A percentile compares a stretch with the other conserved stretches of the same genome.
phyloP scores from a whole-genome alignment of 228 moss, liverwort and hornwort species.

The Sphagnum fallax region DNA sequence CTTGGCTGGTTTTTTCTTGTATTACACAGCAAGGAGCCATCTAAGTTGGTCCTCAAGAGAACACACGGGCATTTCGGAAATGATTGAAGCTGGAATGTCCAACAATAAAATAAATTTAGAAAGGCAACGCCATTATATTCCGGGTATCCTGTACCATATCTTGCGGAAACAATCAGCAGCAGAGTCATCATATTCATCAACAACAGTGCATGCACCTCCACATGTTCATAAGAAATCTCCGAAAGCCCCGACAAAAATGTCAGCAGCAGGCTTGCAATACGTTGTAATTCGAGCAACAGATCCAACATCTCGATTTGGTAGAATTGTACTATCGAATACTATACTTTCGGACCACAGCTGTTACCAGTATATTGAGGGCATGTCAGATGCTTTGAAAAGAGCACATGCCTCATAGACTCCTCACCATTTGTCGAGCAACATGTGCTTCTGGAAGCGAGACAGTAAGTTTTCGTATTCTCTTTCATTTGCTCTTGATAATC shows the following conservation, averaged over 20 bases:
- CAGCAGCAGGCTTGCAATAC: constrained; percentile 27
- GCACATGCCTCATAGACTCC: not conserved
- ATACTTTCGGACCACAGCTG: constrained; percentile 39
- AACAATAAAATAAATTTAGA: constrained; percentile 41
- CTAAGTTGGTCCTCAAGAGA: not conserved
- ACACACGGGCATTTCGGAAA: not conserved
- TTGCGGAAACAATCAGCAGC: constrained; percentile 31
- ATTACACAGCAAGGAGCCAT: not conserved
- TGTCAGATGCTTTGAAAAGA: constrained; percentile 22
- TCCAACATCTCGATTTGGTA: constrained; percentile 43
- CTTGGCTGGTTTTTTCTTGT: not conserved
- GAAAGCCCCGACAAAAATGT: not conserved
- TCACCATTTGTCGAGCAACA: too few species aligned
- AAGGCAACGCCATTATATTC: constrained; percentile 46
- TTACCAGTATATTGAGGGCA: constrained; percentile 24
- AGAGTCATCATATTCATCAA: constrained; percentile 9
- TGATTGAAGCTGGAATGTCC: constrained; percentile 16
- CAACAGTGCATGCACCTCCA: not conserved
- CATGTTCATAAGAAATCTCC: not conserved
- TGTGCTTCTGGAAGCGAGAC: too few species aligned
- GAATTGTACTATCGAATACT: constrained; percentile 39
- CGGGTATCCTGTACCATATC: constrained; percentile 74
- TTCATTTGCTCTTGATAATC: too few species aligned
- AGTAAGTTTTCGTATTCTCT: too few species aligned
- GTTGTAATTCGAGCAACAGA: constrained; percentile 45